A percentile compares a stretch with the other conserved stretches of the same genome.
Conservation (phyloP, 2,329 filamentous ascomycete species). For the Ceratocystis eucalypticola region DNA sequence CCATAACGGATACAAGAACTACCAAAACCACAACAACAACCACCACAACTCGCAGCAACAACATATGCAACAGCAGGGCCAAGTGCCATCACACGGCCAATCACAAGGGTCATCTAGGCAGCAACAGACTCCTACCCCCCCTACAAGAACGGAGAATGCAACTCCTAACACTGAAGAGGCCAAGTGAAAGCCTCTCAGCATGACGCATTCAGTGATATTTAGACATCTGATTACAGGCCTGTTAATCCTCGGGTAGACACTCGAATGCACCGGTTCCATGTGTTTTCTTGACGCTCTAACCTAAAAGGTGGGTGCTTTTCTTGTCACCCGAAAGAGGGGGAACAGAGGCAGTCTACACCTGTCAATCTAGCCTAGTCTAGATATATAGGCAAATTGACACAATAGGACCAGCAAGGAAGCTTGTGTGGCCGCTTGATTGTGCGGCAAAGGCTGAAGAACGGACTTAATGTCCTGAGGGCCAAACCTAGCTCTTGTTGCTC, state of each 20-base stretch:
- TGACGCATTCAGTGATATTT: neutral
- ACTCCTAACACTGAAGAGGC: conserved; percentile 18
- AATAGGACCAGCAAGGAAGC: neutral
- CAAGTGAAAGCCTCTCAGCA: conserved; percentile 10
- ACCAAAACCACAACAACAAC: conserved; percentile 17
- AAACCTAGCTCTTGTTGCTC: neutral
- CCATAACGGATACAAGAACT: conserved; percentile 19
- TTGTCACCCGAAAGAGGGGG: neutral
- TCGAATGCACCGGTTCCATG: neutral
- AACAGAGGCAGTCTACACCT: no score
- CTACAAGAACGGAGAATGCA: conserved; percentile 16
- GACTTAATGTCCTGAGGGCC: neutral
- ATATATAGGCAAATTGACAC: neutral
- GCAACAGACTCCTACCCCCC: conserved; percentile 16
- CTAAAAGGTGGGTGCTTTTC: neutral
- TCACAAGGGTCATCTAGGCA: neutral
- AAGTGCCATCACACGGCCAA: neutral
- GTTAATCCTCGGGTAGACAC: neutral
- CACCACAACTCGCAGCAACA: conserved; percentile 13
- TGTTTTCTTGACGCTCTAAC: neutral
- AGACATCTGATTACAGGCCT: neutral
- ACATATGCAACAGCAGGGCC: neutral
- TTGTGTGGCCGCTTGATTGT: neutral
- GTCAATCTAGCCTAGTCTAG: no score
- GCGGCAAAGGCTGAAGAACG: neutral